Evolutionary conservation across 2,329 filamentous ascomycete genomes (phyloP), one percentile per base, ranked within the genome.

Genomic region (Scorias spongiosa): DNA sequence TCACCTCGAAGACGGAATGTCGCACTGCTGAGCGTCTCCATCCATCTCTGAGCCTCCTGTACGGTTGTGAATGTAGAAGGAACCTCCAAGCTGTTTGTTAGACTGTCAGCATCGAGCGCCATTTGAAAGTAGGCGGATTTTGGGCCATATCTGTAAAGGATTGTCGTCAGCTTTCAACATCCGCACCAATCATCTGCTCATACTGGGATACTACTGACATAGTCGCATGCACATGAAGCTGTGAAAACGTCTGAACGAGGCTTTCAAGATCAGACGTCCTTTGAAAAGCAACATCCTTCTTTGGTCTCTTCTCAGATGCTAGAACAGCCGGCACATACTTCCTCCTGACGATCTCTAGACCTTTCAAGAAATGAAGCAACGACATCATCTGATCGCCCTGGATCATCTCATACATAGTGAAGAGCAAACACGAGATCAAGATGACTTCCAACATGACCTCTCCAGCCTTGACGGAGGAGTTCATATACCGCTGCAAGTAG

Each of bases 401-500:
- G 12, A 36, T 12, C 32, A 36, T 36, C 32, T 36, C 32, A 36
- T 36, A 36, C 32, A 36, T 36, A 15, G 32, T 36, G 32, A 56
- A 57, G 15, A 62, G 36, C 14, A 62, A 44, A 10, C 54, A 55
- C 43, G 55, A 57, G 5, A 60, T 42, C 7, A 61, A 44, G 9
- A 59, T 49, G 7, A 54, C 43, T 29, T 61, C 55, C 40, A 57
- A 40, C 2, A 52, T 47, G 8, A 49, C 46, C 5, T 45, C 48
- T 14, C 48, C 47, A 12, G 41, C 42, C 29, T 49, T 46, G 12
- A 61, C 44, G 26, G 57, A 47, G 12, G 42, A 32, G 32, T 15
- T 36, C 32, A 36, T 36, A 9, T 36, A 36, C 5, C 32, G 32
- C 34, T 55, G 55, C 44, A 62, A 51, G 18, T 49, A 50, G 7